These are phyloP conservation scores for Lipomyces starkeyi DNA, from an alignment of 805 yeast species.

Conservation along the genomic window DNA sequence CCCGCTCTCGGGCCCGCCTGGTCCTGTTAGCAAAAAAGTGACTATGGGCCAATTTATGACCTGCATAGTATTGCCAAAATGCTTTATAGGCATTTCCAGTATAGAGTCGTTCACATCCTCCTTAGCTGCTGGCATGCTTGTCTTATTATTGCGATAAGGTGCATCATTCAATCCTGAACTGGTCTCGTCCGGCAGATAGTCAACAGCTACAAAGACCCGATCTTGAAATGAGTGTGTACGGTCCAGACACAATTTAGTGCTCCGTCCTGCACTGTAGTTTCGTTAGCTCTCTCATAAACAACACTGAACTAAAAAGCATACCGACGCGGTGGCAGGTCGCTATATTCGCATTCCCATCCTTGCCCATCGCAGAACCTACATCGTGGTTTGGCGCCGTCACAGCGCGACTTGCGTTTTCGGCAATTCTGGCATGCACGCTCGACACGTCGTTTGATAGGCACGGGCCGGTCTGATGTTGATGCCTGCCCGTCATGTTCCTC, in stretches of 20 bases:
- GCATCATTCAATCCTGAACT: no score
- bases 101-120: background rate
- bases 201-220: background rate
- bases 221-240: background rate
- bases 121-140: background rate
- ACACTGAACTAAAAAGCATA: no score
- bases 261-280: no score
- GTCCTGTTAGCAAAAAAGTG: background rate
- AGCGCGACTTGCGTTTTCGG: conserved; percentile 21
- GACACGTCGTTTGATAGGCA: background rate
- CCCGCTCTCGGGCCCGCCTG: no score
- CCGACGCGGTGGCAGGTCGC: no score
- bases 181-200: no score
- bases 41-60: conserved; percentile 12
- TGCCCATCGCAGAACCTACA: background rate
- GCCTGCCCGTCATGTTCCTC: no score
- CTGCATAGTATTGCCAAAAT: background rate
- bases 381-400: conserved; percentile 13
- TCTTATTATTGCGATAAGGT: no score
- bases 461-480: no score
- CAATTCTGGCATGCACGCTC: conserved; percentile 14
- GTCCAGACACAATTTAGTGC: background rate
- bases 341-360: no score
- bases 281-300: no score
- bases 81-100: conserved; percentile 9